Percentiles rank a stretch among this genome's conserved stretches.
phyloP scores from a whole-genome alignment of 352 stramenopile genomes.

The Elongisporangium senticosum region DNA sequence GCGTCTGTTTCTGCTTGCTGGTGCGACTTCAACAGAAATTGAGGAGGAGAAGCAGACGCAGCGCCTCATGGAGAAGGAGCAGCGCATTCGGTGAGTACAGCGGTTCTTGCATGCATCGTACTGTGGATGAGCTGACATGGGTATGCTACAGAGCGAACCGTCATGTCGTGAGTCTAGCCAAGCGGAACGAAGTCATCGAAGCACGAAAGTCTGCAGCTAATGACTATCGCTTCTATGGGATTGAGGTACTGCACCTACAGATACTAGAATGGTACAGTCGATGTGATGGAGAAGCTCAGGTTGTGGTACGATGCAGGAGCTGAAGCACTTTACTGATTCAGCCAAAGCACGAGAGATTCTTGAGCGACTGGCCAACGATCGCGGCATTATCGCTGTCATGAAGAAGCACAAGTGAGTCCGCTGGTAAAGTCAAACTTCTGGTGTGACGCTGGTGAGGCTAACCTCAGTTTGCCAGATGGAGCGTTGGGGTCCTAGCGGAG shows the following conservation, averaged over 20 bases:
- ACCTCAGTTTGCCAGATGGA: conserved; percentile 44
- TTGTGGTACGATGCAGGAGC: conserved; percentile 14
- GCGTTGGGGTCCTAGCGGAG: conserved; percentile 77
- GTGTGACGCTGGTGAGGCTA: too few relatives aligned
- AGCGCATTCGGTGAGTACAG: conserved; percentile 34
- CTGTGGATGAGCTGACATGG: neutral
- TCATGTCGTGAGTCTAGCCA: conserved; percentile 47
- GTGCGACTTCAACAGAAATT: conserved; percentile 39
- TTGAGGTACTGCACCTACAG: conserved; percentile 25
- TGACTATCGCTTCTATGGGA: conserved; percentile 63
- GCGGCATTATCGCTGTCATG: conserved; percentile 85
- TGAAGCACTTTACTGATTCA: conserved; percentile 49
- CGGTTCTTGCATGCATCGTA: neutral
- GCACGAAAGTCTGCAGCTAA: conserved; percentile 32
- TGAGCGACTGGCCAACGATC: conserved; percentile 78
- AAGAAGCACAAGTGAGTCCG: conserved; percentile 75
- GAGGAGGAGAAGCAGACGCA: conserved; percentile 47
- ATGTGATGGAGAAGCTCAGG: neutral
- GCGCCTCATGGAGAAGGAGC: conserved; percentile 26
- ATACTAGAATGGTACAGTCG: neutral
- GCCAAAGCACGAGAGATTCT: conserved; percentile 73
- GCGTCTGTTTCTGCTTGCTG: conserved; percentile 28
- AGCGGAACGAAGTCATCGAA: conserved; percentile 35
- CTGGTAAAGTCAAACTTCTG: neutral
- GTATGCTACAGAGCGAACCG: conserved; percentile 34